phyloP scores from a whole-genome alignment of 176 grass and related monocot genomes.

The Chrysopogon serrulatus region DNA sequence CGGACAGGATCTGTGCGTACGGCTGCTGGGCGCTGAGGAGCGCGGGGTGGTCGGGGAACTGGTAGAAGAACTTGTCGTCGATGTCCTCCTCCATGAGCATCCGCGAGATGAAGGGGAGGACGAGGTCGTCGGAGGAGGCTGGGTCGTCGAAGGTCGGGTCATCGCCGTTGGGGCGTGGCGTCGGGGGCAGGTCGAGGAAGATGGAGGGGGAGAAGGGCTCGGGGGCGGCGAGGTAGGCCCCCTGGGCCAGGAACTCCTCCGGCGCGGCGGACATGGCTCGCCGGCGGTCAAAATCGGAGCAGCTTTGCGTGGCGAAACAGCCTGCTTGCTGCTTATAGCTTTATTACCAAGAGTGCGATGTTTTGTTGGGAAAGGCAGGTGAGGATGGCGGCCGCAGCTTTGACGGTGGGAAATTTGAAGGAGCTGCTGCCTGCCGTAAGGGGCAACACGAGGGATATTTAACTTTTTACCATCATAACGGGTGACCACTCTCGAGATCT shows the following conservation, averaged over 20 bases:
- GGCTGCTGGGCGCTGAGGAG: conserved; percentile 45
- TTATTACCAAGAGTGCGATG: neutral
- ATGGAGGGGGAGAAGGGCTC: conserved; percentile 43
- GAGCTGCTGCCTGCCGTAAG: neutral
- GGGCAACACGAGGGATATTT: too few species aligned
- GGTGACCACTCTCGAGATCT: too few species aligned
- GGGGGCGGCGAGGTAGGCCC: conserved; percentile 2
- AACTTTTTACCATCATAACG: too few species aligned
- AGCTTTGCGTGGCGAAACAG: neutral
- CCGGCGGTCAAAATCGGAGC: neutral
- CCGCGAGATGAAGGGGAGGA: conserved; percentile 61
- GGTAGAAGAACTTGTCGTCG: conserved; percentile 59
- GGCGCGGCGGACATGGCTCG: conserved; percentile 1
- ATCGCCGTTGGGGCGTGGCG: conserved; percentile 9
- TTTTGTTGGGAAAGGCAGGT: neutral
- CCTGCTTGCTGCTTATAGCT: neutral
- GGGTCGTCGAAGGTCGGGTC: neutral
- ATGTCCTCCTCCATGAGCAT: conserved; percentile 87
- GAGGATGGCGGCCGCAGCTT: neutral
- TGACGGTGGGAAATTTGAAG: neutral
- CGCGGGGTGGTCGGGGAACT: conserved; percentile 43
- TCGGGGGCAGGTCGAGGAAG: conserved; percentile 47
- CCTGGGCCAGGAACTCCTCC: neutral
- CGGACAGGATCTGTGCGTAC: conserved; percentile 44
- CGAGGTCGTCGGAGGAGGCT: conserved; percentile 36